Evolutionary conservation across 202 grass and related monocot genomes (phyloP), one percentile per base, ranked within the genome.

Genomic region (Cymbopogon flexuosus): DNA sequence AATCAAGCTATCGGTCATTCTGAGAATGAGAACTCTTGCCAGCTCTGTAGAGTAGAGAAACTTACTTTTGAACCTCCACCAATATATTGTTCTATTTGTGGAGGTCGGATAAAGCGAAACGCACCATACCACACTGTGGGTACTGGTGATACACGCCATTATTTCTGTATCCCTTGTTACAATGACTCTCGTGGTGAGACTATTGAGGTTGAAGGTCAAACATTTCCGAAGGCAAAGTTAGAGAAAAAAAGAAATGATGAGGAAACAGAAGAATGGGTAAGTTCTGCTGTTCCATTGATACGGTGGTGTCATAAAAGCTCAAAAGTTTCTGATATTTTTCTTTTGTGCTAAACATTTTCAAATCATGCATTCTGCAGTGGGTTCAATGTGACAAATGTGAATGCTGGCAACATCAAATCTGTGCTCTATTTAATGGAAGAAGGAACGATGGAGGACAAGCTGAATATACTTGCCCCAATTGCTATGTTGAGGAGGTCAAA

Each of bases 181-280:
- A 99, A 96, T 49, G 96, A 99, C 39, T 88, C 85, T 76, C 89
- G 96, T 62, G 89, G 96, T 90, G 96, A 99, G 8, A 84, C 77
- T 78, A 93, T 99, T 77, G 90, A 93, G 40, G 89, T 91, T 75
- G 96, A 99, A 80, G 96, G 96, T 15, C 82, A 73, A 18, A 46
- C 40, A 27, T 91, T 91, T 79, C 61, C 30, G 60, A 99, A 99
- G 87, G 56, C 81, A 54, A 93, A 79, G 46, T 90, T 99, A 21
- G 96, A 99, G 65, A 99, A 99, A 77, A 99, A 96, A 62, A 88
- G 73, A 86, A 99, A 99, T 88, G 96, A 99, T 33, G 96, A 99
- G 81, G 96, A 99, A 88, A 99, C 89, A 24, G 96, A 99, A 92
- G 96, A 99, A 96, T 91, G 90, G 96, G 96, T 99, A 93, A 87